Conservation (phyloP, 2,329 filamentous ascomycete genomes). For the Penicillium sp. region DNA sequence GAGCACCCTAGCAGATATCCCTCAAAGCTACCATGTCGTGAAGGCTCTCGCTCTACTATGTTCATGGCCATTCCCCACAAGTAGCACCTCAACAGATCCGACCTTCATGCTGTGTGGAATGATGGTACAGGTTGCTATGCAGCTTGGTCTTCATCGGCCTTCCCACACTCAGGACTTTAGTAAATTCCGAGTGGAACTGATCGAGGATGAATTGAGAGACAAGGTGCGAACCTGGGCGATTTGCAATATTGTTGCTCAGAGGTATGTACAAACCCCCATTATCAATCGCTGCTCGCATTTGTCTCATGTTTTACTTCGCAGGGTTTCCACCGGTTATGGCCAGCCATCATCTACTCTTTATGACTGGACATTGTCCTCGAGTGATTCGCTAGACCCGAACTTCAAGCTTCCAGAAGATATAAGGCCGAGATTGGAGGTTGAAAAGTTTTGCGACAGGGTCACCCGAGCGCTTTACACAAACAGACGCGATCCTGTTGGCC, state of each 20-base stretch:
- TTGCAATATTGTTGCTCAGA: conserved; percentile 67
- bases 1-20: conserved; percentile 61
- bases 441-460: conserved; percentile 60
- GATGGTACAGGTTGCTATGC: conserved; percentile 69
- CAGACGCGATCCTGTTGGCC: conserved; percentile 54
- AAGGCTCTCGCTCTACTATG: conserved; percentile 64
- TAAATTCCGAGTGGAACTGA: conserved; percentile 54
- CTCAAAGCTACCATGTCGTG: conserved; percentile 64
- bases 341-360: conserved; percentile 63
- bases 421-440: conserved; percentile 54
- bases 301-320: conserved; percentile 28
- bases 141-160: conserved; percentile 64
- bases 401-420: conserved; percentile 55
- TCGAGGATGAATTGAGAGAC: conserved; percentile 63
- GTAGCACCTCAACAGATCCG: conserved; percentile 62
- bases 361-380: conserved; percentile 56
- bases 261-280: conserved; percentile 43
- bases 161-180: conserved; percentile 61
- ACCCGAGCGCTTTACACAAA: conserved; percentile 59
- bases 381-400: conserved; percentile 45
- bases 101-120: conserved; percentile 66
- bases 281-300: neutral
- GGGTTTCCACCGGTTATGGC: conserved; percentile 67
- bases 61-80: conserved; percentile 65
- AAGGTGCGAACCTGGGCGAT: conserved; percentile 66